Percentiles rank a stretch among this genome's conserved stretches.
These are phyloP conservation scores for Aspergillus amoenus DNA, from an alignment of 2,329 filamentous ascomycete species.

Conservation along the genomic window DNA sequence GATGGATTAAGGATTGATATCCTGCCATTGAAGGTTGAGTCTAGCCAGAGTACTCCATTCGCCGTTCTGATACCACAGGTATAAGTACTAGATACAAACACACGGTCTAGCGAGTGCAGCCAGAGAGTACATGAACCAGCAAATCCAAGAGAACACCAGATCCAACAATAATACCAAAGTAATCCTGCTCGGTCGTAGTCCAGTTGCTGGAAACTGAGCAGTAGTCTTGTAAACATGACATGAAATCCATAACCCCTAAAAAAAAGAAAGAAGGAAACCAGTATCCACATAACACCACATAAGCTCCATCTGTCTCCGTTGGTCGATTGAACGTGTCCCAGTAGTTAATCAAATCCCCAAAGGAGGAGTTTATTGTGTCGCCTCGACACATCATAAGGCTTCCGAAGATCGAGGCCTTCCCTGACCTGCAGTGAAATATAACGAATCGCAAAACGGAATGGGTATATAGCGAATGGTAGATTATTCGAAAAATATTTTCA, in stretches of 20 bases:
- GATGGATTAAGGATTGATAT: background rate
- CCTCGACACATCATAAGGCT: slow-evolving; percentile 7
- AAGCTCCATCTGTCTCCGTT: background rate
- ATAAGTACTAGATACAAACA: background rate
- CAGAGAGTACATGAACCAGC: background rate
- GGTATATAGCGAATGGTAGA: slow-evolving; percentile 11
- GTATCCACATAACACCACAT: slow-evolving; percentile 6
- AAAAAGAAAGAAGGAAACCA: background rate
- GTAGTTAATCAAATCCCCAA: slow-evolving; percentile 2
- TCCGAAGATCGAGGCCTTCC: background rate
- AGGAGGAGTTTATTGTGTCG: slow-evolving; percentile 4
- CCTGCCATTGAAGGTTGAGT: background rate
- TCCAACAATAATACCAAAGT: background rate
- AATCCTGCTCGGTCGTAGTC: background rate
- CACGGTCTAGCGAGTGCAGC: slow-evolving; percentile 9
- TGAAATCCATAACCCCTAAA: background rate
- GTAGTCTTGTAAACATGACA: background rate
- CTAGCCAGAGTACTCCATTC: slow-evolving; percentile 11
- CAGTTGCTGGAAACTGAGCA: background rate
- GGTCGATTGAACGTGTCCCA: slow-evolving; percentile 8
- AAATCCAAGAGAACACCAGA: slow-evolving; percentile 2
- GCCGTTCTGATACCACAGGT: slow-evolving; percentile 6
- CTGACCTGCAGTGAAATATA: slow-evolving; percentile 13
- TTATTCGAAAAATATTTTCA: slow-evolving; percentile 1
- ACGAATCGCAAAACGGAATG: slow-evolving; percentile 5